These are phyloP conservation scores for Melampsora larici-populina DNA, from an alignment of 1,284 basidiomycete genomes.

Conservation along the genomic window DNA sequence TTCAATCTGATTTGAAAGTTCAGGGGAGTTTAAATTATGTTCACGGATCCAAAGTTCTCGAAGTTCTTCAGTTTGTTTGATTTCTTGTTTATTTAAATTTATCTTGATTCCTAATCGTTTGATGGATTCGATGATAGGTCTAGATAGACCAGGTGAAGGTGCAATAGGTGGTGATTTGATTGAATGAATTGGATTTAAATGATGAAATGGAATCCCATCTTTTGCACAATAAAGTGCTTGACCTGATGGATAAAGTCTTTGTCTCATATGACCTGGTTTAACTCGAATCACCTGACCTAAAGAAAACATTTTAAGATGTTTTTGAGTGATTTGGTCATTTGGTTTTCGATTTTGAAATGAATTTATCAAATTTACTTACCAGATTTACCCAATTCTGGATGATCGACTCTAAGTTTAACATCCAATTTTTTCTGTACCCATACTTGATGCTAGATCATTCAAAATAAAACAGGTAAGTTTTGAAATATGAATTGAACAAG, in stretches of 20 bases:
- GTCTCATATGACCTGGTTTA: conserved; percentile 38
- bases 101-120: conserved; percentile 13
- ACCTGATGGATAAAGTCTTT: conserved; percentile 21
- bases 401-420: conserved; percentile 24
- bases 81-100: background rate
- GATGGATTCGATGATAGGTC: conserved; percentile 1
- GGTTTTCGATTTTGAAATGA: too few relatives aligned
- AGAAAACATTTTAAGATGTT: background rate
- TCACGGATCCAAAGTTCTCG: background rate
- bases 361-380: conserved; percentile 1
- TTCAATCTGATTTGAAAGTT: background rate
- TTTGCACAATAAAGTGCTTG: conserved; percentile 38
- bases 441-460: background rate
- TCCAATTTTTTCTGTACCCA: conserved; percentile 39
- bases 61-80: conserved; percentile 11
- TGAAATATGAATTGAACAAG: background rate
- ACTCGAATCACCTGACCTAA: conserved; percentile 36
- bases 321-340: background rate
- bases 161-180: background rate
- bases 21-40: background rate
- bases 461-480: background rate
- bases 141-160: conserved; percentile 26
- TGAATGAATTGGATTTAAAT: conserved; percentile 15
- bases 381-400: conserved; percentile 24
- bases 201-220: conserved; percentile 38